phyloP scores from a whole-genome alignment of 108 stramenopile species.

The Thalassiosira profunda region DNA sequence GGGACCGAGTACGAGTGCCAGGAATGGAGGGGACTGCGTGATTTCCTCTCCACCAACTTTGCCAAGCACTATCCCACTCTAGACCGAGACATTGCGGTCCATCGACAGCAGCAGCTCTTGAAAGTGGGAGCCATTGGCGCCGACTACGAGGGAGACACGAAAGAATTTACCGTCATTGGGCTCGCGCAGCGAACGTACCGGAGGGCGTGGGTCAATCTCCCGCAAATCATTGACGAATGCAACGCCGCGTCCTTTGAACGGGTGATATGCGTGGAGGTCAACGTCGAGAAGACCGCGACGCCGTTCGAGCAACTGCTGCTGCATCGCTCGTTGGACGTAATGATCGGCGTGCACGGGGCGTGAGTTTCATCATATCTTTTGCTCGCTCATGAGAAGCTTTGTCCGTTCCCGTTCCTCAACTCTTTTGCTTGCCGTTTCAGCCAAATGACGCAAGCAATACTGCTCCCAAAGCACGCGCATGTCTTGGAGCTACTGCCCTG shows the following conservation, averaged over 20 bases:
- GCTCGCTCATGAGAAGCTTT: too few relatives aligned
- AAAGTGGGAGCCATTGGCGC: conserved; percentile 8
- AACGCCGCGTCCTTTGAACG: conserved; percentile 12
- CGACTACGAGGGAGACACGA: conserved; percentile 20
- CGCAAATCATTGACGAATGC: conserved; percentile 33
- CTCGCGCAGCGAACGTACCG: conserved; percentile 26
- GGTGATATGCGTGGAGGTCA: conserved; percentile 30
- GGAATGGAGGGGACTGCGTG: conserved; percentile 25
- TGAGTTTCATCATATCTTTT: too few relatives aligned
- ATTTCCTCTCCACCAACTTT: conserved; percentile 25
- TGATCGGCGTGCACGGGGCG: conserved; percentile 47
- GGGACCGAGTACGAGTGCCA: conserved; percentile 15
- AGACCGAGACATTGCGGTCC: conserved; percentile 6
- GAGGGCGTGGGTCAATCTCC: conserved; percentile 25
- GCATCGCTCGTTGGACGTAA: conserved; percentile 28
- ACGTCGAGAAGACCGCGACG: conserved; percentile 21
- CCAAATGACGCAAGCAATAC: conserved; percentile 28
- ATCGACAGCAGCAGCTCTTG: conserved; percentile 9
- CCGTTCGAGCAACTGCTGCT: conserved; percentile 22
- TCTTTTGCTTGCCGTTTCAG: too few relatives aligned
- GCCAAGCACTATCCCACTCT: conserved; percentile 32
- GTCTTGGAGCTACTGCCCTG: conserved; percentile 23
- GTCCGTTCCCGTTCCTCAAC: too few relatives aligned
- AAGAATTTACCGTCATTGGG: conserved; percentile 30
- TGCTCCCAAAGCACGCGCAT: conserved; percentile 6